Evolutionary conservation across 2,329 filamentous ascomycete genomes (phyloP).

Genomic region (Trichoderma sp.): DNA sequence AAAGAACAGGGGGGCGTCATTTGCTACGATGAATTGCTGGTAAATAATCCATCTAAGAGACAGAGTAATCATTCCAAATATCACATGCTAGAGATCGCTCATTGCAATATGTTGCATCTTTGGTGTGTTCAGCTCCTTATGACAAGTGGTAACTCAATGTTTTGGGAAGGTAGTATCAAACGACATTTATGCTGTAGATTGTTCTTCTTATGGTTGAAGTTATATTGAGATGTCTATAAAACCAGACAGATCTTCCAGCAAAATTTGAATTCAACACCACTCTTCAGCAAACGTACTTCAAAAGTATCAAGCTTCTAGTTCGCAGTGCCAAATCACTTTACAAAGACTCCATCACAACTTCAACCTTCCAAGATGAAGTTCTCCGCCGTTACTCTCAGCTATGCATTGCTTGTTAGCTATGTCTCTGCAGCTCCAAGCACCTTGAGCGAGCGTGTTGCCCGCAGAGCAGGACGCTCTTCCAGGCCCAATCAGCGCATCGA

Average conservation of each 20-base stretch:
- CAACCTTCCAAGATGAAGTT: slow-evolving; percentile 1
- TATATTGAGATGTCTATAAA: background rate
- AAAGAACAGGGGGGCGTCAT: background rate
- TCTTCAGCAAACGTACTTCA: background rate
- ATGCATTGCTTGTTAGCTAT: background rate
- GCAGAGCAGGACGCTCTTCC: background rate
- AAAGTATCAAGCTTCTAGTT: background rate
- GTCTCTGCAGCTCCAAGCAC: background rate
- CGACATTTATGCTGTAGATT: background rate
- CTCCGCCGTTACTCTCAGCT: background rate
- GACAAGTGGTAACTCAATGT: background rate
- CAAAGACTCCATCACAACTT: background rate
- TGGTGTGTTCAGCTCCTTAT: background rate
- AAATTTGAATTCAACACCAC: background rate
- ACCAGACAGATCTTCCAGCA: background rate
- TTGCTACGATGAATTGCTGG: background rate
- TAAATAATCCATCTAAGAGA: background rate
- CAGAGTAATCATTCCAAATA: background rate
- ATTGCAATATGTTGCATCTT: background rate
- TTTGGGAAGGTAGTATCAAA: background rate
- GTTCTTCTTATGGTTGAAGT: background rate
- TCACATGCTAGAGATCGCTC: background rate
- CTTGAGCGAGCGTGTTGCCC: background rate
- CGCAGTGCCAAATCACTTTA: background rate
- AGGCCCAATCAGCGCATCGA: background rate